Base-by-base conservation (phyloP, 768 basidiomycete genomes). In the Rickenella mellea region DNA sequence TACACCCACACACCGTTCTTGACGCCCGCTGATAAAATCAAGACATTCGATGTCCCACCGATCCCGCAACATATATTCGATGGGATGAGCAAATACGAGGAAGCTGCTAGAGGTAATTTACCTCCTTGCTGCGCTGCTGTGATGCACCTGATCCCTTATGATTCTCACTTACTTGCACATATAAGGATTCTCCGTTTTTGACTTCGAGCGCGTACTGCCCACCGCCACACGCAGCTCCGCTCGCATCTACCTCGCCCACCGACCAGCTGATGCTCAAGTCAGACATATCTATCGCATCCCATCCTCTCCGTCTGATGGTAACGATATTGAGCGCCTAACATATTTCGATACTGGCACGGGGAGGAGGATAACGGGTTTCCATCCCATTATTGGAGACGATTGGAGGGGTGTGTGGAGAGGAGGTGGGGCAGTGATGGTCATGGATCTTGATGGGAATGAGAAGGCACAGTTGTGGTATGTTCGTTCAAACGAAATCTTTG, bases 361-460 rank as follows among this genome's bases (percentile, higher is more conserved):
- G 6, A 54, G 67, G 14, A 62, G 50, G 6, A 60, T 69, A 44
- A 49, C 49, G 12, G 39, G 42, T 4, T 64, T 66, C 40, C 15
- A n/a, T 24, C 43, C 63, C 1, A 58, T 69, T 24, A 32, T 32
- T 14, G 64, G 62, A 4, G 68, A 68, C n/a, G 63, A 68, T 42
- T 68, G 65, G 66, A 55, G 63, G 31, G 64, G 66, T 6, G 45
- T 55, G 21, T 60, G 55, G 49, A 63, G 56, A 43, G 55, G 43
- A 40, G 52, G 50, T 36, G 49, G 46, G 41, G 58, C 39, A 42
- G 65, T 51, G 27, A 57, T 67, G 54, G 47, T 59, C 61, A 58
- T 65, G 64, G 65, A 67, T 40, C 60, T 66, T 21, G 58, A 61
- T 24, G 65, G 65, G 37, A 67, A 60, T 28, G 64, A 67, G 51